Percentiles rank a stretch among this genome's conserved stretches.
Conservation (phyloP, 768 basidiomycete species). For the Macrolepiota fuliginosa region DNA sequence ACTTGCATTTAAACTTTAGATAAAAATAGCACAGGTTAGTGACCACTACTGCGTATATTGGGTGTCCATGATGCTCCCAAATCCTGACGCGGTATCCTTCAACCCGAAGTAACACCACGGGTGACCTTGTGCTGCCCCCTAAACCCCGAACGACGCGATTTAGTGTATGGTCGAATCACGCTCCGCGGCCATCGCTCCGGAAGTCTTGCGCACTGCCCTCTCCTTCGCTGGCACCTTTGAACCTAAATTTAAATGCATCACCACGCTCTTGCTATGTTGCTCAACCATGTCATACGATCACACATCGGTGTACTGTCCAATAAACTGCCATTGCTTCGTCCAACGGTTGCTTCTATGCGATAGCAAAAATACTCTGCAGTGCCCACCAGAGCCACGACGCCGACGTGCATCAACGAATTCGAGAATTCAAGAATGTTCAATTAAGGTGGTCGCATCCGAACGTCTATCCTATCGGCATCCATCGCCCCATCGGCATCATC, state of each 20-base stretch:
- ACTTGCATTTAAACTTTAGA: no score
- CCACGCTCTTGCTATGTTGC: not conserved
- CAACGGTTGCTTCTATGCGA: not conserved
- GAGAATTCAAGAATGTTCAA: not conserved
- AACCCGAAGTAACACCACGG: not conserved
- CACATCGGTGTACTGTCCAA: no score
- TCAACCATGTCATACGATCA: no score
- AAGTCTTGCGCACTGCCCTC: not conserved
- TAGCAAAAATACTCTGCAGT: not conserved
- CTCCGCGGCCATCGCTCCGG: not conserved
- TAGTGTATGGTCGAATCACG: not conserved
- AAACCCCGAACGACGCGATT: not conserved
- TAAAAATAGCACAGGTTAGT: not conserved
- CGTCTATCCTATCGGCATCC: not conserved
- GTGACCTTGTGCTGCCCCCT: not conserved
- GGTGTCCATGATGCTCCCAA: not conserved
- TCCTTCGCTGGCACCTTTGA: not conserved
- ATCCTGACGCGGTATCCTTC: not conserved
- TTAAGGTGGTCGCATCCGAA: not conserved
- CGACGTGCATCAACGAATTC: not conserved
- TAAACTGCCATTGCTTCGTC: not conserved
- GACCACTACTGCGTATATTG: not conserved
- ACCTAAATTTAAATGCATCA: not conserved
- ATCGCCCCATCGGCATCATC: not conserved
- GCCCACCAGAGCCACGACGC: not conserved